A percentile compares a stretch with the other conserved stretches of the same genome.
Conservation (phyloP, 371 early-diverging fungal genomes). For the Apophysomyces variabilis region DNA sequence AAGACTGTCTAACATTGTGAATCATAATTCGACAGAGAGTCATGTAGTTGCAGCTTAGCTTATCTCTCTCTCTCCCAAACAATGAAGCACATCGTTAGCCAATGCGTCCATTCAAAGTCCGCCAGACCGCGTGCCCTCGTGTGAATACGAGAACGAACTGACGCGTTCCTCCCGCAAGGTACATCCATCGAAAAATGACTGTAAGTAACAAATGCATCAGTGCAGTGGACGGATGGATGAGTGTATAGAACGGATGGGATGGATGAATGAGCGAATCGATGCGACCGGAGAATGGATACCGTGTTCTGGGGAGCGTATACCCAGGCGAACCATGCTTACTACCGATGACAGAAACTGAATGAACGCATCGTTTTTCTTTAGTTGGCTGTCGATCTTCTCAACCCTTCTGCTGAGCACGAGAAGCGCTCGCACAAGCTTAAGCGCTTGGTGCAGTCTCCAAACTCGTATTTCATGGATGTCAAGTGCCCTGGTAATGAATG, state of each 20-base stretch:
- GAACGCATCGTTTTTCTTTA: slow-evolving; percentile 34
- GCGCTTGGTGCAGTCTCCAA: slow-evolving; percentile 97
- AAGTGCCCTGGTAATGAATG: slow-evolving; percentile 87
- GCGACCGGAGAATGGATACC: too few relatives aligned
- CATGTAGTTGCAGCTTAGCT: too few relatives aligned
- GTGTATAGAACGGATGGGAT: neutral
- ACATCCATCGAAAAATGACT: neutral
- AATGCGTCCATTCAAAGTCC: too few relatives aligned
- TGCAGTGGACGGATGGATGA: neutral
- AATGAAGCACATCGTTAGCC: too few relatives aligned
- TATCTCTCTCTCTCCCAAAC: too few relatives aligned
- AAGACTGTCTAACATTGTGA: too few relatives aligned
- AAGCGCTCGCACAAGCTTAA: slow-evolving; percentile 97
- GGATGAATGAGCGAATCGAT: neutral
- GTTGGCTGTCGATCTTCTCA: slow-evolving; percentile 98
- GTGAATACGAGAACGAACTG: too few relatives aligned
- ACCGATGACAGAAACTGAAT: neutral
- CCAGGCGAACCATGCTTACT: neutral
- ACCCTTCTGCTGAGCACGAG: slow-evolving; percentile 95
- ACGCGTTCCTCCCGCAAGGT: too few relatives aligned
- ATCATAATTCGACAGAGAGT: too few relatives aligned
- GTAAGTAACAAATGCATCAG: neutral
- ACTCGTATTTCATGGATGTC: slow-evolving; percentile 99
- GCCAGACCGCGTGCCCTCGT: too few relatives aligned
- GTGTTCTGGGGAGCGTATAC: neutral